Percentiles rank a stretch among this genome's conserved stretches.
These are phyloP conservation scores for Ophiorrhiza pumila DNA, from an alignment of 257 asterid species.

Conservation along the genomic window DNA sequence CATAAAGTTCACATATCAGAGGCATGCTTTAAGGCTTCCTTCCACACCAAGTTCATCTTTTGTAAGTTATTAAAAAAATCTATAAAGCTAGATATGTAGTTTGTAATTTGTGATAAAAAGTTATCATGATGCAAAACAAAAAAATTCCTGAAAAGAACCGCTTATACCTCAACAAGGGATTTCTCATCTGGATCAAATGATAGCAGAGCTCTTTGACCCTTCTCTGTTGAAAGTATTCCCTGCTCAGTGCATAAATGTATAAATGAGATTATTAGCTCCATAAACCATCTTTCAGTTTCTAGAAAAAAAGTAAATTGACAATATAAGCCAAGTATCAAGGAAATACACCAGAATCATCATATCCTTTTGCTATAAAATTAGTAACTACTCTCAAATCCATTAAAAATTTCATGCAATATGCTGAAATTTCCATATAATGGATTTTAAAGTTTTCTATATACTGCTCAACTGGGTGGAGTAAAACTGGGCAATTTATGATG, in stretches of 20 bases:
- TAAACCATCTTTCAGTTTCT: background rate
- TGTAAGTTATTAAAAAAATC: background rate
- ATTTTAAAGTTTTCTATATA: background rate
- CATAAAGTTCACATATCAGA: background rate
- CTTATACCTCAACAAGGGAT: conserved; percentile 75
- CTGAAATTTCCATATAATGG: background rate
- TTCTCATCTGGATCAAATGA: conserved; percentile 72
- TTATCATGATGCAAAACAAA: background rate
- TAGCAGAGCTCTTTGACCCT: conserved; percentile 66
- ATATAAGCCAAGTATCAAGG: background rate
- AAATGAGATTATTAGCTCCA: conserved; percentile 11
- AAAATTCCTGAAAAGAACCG: conserved; percentile 27
- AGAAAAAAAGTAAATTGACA: background rate
- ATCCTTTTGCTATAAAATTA: background rate
- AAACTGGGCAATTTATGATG: too few species aligned
- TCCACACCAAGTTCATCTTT: background rate
- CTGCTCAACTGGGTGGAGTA: background rate
- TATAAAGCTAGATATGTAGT: background rate
- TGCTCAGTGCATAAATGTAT: conserved; percentile 29
- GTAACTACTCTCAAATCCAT: background rate
- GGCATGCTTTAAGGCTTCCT: background rate
- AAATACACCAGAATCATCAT: background rate
- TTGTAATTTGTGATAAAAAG: background rate
- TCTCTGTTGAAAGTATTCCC: conserved; percentile 96
- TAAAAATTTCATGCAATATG: background rate